Evolutionary conservation across 495 filamentous ascomycete species (phyloP).

Genomic region (Xylaria acuta): DNA sequence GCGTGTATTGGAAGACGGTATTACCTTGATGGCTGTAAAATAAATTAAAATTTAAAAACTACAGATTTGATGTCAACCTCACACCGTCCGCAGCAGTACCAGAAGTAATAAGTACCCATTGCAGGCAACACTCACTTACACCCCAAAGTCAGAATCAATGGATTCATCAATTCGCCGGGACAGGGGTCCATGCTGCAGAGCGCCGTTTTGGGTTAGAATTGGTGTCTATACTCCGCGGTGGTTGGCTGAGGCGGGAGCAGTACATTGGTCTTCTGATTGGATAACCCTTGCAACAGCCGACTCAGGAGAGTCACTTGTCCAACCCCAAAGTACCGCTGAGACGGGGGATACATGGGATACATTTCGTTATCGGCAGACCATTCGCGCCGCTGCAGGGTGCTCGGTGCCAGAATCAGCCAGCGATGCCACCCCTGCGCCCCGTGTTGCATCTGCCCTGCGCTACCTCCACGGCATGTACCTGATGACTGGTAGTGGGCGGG

Average conservation of each 20-base stretch:
- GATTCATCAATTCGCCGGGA: neutral
- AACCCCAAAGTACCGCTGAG: constrained; percentile 29
- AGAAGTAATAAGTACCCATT: neutral
- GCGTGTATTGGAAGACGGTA: too few relatives aligned
- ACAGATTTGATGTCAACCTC: neutral
- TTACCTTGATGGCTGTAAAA: too few relatives aligned
- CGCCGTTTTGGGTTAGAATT: neutral
- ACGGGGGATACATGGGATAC: constrained; percentile 32
- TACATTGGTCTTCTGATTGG: constrained; percentile 12
- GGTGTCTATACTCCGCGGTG: neutral
- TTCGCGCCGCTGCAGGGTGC: neutral
- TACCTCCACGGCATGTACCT: constrained; percentile 28
- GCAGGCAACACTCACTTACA: constrained; percentile 1
- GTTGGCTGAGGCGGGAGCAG: neutral
- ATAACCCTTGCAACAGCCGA: neutral
- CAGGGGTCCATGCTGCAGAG: constrained; percentile 1
- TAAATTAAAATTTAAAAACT: too few relatives aligned
- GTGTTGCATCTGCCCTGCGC: constrained; percentile 32
- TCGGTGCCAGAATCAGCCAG: constrained; percentile 29
- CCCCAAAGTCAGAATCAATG: neutral
- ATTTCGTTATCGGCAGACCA: constrained; percentile 1
- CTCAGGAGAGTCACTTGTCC: constrained; percentile 30
- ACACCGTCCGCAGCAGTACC: neutral
- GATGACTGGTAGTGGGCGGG: constrained; percentile 39
- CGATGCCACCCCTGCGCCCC: constrained; percentile 29